These are phyloP conservation scores for Sporormia fimetaria DNA, from an alignment of 495 filamentous ascomycete genomes.

Conservation along the genomic window DNA sequence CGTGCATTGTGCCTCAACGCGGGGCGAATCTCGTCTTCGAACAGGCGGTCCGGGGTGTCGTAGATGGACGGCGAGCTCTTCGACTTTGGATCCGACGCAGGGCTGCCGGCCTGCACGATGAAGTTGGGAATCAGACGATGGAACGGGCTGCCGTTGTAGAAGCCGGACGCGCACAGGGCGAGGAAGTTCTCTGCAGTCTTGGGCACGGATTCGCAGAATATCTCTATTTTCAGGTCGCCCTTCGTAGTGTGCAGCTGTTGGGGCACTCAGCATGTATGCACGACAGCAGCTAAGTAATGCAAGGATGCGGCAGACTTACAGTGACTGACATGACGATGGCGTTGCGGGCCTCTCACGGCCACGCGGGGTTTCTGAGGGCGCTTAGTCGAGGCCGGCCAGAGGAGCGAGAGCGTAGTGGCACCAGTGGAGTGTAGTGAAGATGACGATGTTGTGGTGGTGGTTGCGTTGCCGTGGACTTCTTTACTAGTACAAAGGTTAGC, in stretches of 20 bases:
- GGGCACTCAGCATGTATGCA: conserved; percentile 4
- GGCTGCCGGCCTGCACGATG: conserved; percentile 85
- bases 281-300: too few species aligned
- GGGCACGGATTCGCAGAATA: conserved; percentile 91
- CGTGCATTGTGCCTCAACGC: conserved; percentile 74
- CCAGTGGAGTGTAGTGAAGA: too few species aligned
- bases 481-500: too few species aligned
- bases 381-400: background rate
- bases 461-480: too few species aligned
- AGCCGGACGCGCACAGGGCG: conserved; percentile 79
- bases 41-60: conserved; percentile 45
- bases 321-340: conserved; percentile 28
- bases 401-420: too few species aligned
- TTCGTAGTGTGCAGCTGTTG: conserved; percentile 75
- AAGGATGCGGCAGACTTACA: conserved; percentile 25
- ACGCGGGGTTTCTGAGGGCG: background rate
- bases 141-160: conserved; percentile 82
- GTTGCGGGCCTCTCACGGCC: conserved; percentile 5
- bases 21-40: conserved; percentile 90
- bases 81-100: conserved; percentile 45
- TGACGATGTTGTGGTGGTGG: too few species aligned
- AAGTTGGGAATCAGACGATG: conserved; percentile 79
- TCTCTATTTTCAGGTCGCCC: conserved; percentile 87
- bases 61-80: conserved; percentile 82
- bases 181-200: conserved; percentile 89